Evolutionary conservation across 1,139 yeast species (phyloP), one percentile per base, ranked within the genome.

Genomic region (Scheffersomyces insectosa): DNA sequence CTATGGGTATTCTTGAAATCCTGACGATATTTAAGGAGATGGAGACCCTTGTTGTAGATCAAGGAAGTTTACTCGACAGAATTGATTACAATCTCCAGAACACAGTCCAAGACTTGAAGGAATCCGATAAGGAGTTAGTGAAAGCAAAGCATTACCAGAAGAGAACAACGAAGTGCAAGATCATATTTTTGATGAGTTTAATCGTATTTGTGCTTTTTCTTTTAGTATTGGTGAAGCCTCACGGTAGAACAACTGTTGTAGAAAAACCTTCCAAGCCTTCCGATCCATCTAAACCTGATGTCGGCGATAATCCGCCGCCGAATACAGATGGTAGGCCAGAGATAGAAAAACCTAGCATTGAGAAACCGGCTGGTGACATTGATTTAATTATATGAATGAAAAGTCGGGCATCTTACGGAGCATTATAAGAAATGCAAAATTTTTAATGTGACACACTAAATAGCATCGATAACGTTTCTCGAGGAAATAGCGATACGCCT

Each of bases 1-100:
- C 99, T 3, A 89, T 88, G 74, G 97, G 97, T 37, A 95, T 93
- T 36, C 70, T 93, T 29, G 99, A 93, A 62, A 87, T 93, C 2
- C 87, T 95, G 36, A 89, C 95, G 2, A 93, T 95, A 42, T 93
- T 93, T 69, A 86, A 88, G 60, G 98, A 95, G 59, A 80, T 93
- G 79, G 98, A 95, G 56, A 80, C 83, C 28, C 75, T 95, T 75
- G 90, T 93, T 39, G 88, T 93, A 45, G 98, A 95, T 59, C 99
- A 93, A 65, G 99, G 99, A 2, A 89, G 97, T 0, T 75, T 93
- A 37, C 74, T 93, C 46, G 99, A 93, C 63, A 72, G 98, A 51
- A 91, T 93, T 44, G 99, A 90, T 65, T 91, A 91, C 64, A 93
- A 95, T 60, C 70, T 95, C 46, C 87, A 86, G 48, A 83, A 82